Base-by-base conservation (phyloP, 805 yeast species). In the Debaryomyces maramus region DNA sequence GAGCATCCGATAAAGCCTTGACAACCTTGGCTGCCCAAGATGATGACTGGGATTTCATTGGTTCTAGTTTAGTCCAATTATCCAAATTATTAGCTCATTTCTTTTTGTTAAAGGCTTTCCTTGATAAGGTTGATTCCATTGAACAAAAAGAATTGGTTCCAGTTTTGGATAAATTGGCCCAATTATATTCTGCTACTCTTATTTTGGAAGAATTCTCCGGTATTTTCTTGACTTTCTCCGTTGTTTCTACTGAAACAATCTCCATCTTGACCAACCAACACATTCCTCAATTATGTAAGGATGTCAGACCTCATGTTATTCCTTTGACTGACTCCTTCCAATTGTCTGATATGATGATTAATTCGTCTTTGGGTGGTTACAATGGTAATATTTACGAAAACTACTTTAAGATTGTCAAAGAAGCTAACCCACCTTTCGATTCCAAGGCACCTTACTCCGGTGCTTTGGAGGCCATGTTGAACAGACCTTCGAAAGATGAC, bases 301-400 rank as follows among this genome's bases (percentile, higher is more conserved):
- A 48, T 27, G 30, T 63, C 40, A 61, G 95, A 60, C 76, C 78
- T 26, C 81, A 83, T 52, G 83, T 84, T 41, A 78, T 86, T 58
- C 83, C 85, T 1, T 69, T 85, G 53, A 83, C 93, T 3, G 96
- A 88, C 62, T 75, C 91, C 1, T 88, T 88, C 72, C 79, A 83
- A 61, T 70, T 83, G 44, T 78, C 86, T 29, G 95, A 88, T 65
- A 83, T 76, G 60, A 77, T 83, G 68, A 73, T 88, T 56, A 87
- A 88, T 60, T 80, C 95, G 0, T 81, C 90, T 3, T 73, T 88
- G 37, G 96, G 96, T 34, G 72, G 70, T 42, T 81, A 75, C 61
- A 80, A 84, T 51, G 96, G 96, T 43, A 83, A 88, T 60, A 81
- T 85, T 39, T 88, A 87, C 67, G 80, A 81, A 56, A 80, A 84